Evolutionary conservation across 768 basidiomycete genomes (phyloP), one percentile per base, ranked within the genome.

Genomic region (Naganishia randhawae): DNA sequence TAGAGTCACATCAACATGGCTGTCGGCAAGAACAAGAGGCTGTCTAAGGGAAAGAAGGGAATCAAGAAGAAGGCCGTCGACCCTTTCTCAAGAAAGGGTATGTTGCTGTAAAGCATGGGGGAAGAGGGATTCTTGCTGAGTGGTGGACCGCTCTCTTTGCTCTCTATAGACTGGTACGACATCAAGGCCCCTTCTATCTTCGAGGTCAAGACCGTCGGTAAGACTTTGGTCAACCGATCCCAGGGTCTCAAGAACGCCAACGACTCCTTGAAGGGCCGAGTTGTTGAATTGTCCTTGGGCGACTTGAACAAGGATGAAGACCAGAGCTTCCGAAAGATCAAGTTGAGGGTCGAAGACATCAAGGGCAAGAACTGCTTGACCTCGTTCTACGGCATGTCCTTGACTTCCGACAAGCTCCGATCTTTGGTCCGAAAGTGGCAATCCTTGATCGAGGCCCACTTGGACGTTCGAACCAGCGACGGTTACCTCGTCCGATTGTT

Each of bases 21-120:
- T 72, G 75, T 81, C 74, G 80, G 80, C 69, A 81, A 98, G 91
- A 98, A 97, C 85, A 99, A 99, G 84, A 88, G 92, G 81, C 86
- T 94, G 75, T 93, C 92, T 57, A 96, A 96, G 85, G 92, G 79
- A 52, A 81, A 81, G 75, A 80, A 81, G 76, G 80, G 80, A 50
- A 88, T 97, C 85, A 99, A 99, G 92, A 99, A 98, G 85, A 96
- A 98, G 88, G 93, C 96, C 81, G 92, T 99, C 72, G 96, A 99
- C 86, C 93, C 96, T 72, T 96, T 99, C 89, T 89, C 95, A 73
- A 89, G 96, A 85, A 99, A 99, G 84, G 57, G 57, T 61, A 61
- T 25, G 57, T 61, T 48, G 45, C 25, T 48, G 19, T 6, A 22
- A 13, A n/a, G 95, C 14, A 33, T 39, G 32, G 31, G 19, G 29